Evolutionary conservation across 1,284 basidiomycete species (phyloP), one percentile per base, ranked within the genome.

Genomic region (Malassezia restricta): DNA sequence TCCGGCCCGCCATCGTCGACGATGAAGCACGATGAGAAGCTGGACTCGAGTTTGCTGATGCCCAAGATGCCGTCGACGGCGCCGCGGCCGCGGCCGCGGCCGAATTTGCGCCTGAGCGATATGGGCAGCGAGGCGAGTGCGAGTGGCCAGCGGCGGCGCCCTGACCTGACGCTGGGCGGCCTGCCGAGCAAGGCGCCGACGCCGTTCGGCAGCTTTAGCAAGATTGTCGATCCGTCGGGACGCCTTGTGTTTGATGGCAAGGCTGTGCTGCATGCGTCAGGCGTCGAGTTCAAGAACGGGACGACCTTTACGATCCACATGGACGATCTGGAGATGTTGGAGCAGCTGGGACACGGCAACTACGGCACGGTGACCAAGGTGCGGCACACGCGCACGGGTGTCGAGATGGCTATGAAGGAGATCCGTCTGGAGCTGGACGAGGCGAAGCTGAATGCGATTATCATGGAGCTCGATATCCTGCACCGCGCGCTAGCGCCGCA

Each of bases 341-440:
- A 77, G 54, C 91, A 95, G 74, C 79, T 98, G 39, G 92, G 92
- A 33, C 85, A 85, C 68, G 92, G 92, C 39, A 95, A 95, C 74
- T 98, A 98, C 70, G 92, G 92, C 24, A 92, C 89, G 1, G 94
- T 98, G 5, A 90, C 91, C 77, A 88, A 87, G 71, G 92, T 95
- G 3, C 78, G 87, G 40, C 92, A 98, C 71, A 87, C 83, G 58
- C 89, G 89, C 11, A 96, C 89, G 4, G 89, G 89, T 49, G 89
- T 96, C 30, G 81, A 82, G 55, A 96, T 98, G 91, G 92, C 92
- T 8, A 94, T 98, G 89, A 98, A 98, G 82, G 92, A 96, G 83
- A 98, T 96, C 62, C 86, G 89, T 17, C 79, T 98, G n/a, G 91
- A 96, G 73, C 81, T 98, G 14, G 94, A 96, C 70, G 83, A 92